phyloP scores from a whole-genome alignment of 2,329 filamentous ascomycete genomes.

The Ilyonectria destructans region DNA sequence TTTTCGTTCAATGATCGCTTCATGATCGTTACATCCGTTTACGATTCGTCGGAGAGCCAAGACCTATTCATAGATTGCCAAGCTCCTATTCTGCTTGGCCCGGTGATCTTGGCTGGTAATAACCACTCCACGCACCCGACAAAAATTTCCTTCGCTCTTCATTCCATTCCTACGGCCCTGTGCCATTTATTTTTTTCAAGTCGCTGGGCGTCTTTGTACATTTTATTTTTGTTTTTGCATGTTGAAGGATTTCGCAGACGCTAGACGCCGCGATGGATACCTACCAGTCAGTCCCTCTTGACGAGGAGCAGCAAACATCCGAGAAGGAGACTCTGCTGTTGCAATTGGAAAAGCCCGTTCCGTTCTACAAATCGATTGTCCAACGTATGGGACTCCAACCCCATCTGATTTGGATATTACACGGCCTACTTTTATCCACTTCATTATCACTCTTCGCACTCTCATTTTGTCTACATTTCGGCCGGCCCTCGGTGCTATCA shows the following conservation, averaged over 20 bases:
- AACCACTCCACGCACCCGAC: neutral
- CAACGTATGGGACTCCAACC: conserved; percentile 1
- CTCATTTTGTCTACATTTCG: conserved; percentile 29
- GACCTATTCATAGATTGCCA: neutral
- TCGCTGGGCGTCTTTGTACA: neutral
- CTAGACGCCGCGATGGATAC: neutral
- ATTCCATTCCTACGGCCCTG: neutral
- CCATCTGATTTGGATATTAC: conserved; percentile 32
- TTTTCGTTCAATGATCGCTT: conserved; percentile 13
- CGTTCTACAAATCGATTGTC: neutral
- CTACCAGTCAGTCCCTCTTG: conserved; percentile 24
- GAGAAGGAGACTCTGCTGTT: conserved; percentile 36
- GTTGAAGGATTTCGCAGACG: neutral
- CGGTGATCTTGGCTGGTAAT: neutral
- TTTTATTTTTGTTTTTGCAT: neutral
- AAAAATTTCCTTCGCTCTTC: neutral
- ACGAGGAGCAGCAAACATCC: conserved; percentile 33
- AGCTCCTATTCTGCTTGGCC: neutral
- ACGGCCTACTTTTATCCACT: conserved; percentile 31
- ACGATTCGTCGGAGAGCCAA: neutral
- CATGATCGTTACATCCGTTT: conserved; percentile 9
- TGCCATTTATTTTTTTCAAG: neutral
- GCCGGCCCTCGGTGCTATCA: neutral
- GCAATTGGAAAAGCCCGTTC: conserved; percentile 9
- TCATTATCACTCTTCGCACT: conserved; percentile 38